phyloP scores from a whole-genome alignment of 257 asterid species.

The Solanum ossicruentum region DNA sequence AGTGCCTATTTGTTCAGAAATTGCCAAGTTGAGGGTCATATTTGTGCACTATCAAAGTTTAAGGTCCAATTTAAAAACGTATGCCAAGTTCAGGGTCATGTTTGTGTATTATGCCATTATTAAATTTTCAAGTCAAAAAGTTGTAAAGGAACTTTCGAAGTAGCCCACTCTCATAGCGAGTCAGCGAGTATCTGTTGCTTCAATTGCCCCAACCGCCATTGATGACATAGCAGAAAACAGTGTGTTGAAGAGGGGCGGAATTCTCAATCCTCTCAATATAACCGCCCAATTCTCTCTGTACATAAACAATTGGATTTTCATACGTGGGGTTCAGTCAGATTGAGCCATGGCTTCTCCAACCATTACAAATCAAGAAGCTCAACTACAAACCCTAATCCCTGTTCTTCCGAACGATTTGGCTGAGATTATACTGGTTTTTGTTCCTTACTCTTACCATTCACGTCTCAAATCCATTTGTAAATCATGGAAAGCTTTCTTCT shows the following conservation, averaged over 20 bases:
- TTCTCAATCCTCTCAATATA: background rate
- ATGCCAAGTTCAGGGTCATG: too few relatives aligned
- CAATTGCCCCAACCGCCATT: background rate
- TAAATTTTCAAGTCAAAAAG: background rate
- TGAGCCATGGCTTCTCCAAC: constrained; percentile 32
- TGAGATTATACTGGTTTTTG: constrained; percentile 46
- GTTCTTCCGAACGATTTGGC: constrained; percentile 76
- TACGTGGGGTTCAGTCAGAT: background rate
- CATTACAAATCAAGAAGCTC: constrained; percentile 11
- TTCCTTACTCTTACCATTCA: constrained; percentile 65
- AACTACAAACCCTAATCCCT: constrained; percentile 47
- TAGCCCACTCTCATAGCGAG: background rate
- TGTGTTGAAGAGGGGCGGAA: background rate
- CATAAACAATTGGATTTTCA: background rate
- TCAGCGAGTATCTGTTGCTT: background rate
- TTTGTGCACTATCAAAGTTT: too few relatives aligned
- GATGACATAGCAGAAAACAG: background rate
- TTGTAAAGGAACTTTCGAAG: background rate
- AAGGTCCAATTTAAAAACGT: too few relatives aligned
- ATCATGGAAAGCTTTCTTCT: constrained; percentile 67
- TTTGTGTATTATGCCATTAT: too few relatives aligned
- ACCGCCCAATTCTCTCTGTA: background rate
- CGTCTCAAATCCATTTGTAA: constrained; percentile 63
- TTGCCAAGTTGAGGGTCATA: too few relatives aligned
- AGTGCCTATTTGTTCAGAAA: too few relatives aligned